Evolutionary conservation across 139 green algal genomes (phyloP), one percentile per base, ranked within the genome.

Genomic region (Nannochloris sp.): DNA sequence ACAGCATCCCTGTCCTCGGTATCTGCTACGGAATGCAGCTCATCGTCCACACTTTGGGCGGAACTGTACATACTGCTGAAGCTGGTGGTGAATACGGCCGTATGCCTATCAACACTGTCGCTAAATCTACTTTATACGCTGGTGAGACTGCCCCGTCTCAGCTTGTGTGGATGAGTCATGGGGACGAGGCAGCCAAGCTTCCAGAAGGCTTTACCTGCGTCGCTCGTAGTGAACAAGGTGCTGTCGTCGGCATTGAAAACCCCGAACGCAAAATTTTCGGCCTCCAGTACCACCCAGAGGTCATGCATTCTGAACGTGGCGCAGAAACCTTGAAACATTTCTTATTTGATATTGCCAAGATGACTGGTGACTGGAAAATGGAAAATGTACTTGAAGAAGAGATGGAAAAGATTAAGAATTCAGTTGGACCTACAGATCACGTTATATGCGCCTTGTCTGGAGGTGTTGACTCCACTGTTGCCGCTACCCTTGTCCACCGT

Each of bases 1-100:
- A 87, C 2, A 61, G 61, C 7, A 85, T 97, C 15, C 81, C 90
- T 0, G 85, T 98, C 30, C 83, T 99, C 24, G 94, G 94, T 45
- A 96, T 99, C 60, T 99, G 94, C 80, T 99, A 99, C 64, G 94
- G 92, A 33, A 97, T 98, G 92, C 78, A 89, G 75, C 72, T 81
- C 9, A 45, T 81, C 14, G 73, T 81, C 14, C 70, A 76, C 42
- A 39, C 47, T 31, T 44, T 68, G 29, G 92, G 92, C 42, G 92
- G 92, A 37, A 66, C 87, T 53, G 91, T 98, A 13, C 75, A 87
- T 62, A 29, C 62, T 4, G 87, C 77, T 23, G 60, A 67, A 10
- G 73, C 61, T n/a, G 86, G 84, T 30, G 86, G 88, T n/a, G 95
- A 99, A 78, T 99, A 98, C 61, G 95, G 95, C 12, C 82, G 88